Conservation (phyloP, 306 rosid species). For the Amphicarpaea edgeworthii region DNA sequence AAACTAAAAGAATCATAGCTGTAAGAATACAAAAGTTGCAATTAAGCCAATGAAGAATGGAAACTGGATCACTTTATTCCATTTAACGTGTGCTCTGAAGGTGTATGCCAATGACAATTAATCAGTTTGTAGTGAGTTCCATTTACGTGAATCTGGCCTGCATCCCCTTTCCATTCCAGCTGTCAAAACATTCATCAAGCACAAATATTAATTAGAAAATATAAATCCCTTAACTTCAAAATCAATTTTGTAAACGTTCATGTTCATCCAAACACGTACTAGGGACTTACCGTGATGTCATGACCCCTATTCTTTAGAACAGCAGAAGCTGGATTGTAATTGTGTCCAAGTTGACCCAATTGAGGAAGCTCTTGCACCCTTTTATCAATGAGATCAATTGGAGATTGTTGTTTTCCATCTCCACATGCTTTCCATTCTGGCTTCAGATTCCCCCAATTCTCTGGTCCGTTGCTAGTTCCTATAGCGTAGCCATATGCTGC, state of each 20-base stretch:
- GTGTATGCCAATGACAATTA: conserved; percentile 89
- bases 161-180: conserved; percentile 72
- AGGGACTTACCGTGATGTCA: conserved; percentile 62
- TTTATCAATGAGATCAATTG: conserved; percentile 65
- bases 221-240: background rate
- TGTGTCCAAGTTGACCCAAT: conserved; percentile 63
- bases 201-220: background rate
- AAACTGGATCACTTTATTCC: conserved; percentile 66
- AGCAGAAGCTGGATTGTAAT: conserved; percentile 70
- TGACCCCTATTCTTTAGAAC: conserved; percentile 73
- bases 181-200: conserved; percentile 41
- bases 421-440: conserved; percentile 73
- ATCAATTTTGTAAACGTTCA: background rate
- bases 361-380: conserved; percentile 51
- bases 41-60: background rate
- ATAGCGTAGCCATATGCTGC: conserved; percentile 62
- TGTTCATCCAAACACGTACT: background rate
- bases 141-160: conserved; percentile 66
- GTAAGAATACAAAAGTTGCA: too few species aligned
- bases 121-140: conserved; percentile 59
- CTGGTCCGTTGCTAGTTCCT: conserved; percentile 71
- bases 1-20: too few species aligned
- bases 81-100: conserved; percentile 80
- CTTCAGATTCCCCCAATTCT: conserved; percentile 66
- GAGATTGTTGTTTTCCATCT: conserved; percentile 76